phyloP scores from a whole-genome alignment of 371 early-diverging fungal species.

The Coemansia sp. region DNA sequence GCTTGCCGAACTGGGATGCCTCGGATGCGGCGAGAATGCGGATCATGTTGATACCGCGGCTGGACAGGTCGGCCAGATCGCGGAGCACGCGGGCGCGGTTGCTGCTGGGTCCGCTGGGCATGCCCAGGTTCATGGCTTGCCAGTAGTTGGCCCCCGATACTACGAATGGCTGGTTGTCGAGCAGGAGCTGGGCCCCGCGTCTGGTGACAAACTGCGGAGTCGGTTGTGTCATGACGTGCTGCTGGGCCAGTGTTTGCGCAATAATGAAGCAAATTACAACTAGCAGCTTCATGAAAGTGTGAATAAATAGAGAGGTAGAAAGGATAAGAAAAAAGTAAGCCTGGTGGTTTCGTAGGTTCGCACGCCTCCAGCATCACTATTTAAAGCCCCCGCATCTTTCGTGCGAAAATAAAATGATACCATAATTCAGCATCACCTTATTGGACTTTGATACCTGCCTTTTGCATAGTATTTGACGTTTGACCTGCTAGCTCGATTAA shows the following conservation, averaged over 20 bases:
- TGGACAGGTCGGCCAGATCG: conserved; percentile 56
- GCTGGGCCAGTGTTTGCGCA: background rate
- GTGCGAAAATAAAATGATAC: too few species aligned
- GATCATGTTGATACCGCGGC: conserved; percentile 60
- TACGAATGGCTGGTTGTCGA: conserved; percentile 43
- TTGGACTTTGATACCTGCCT: too few species aligned
- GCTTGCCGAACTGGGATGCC: conserved; percentile 56
- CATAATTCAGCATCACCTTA: too few species aligned
- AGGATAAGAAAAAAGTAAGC: too few species aligned
- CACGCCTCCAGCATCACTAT: too few species aligned
- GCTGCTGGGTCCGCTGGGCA: conserved; percentile 50
- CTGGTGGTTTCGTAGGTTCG: too few species aligned
- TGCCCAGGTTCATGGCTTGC: conserved; percentile 72
- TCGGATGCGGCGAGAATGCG: conserved; percentile 66
- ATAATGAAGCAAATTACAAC: background rate
- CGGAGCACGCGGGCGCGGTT: conserved; percentile 55
- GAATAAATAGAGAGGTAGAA: too few species aligned
- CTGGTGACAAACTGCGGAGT: conserved; percentile 16
- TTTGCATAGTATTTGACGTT: too few species aligned
- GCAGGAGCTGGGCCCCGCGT: conserved; percentile 36
- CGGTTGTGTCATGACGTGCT: background rate
- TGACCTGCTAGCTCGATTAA: too few species aligned
- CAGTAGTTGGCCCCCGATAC: conserved; percentile 68
- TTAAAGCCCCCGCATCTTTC: too few species aligned
- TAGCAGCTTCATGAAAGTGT: too few species aligned